Evolutionary conservation across 208 protist genomes (phyloP), one percentile per base, ranked within the genome.

Genomic region (Trypanosoma lewisi): DNA sequence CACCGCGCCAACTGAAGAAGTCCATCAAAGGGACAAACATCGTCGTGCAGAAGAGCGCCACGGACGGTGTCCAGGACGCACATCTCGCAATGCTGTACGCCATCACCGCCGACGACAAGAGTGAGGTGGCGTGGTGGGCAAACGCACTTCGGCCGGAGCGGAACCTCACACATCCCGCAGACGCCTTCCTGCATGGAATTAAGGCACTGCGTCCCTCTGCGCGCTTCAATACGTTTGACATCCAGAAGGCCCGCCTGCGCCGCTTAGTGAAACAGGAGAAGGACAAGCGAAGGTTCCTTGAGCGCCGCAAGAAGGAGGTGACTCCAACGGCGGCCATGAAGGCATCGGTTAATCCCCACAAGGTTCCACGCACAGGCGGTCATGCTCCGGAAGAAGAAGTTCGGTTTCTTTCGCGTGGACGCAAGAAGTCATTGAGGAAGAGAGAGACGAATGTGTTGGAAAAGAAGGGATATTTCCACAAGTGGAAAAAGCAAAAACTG

Each of bases 141-240:
- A 76, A 78, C 67, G 75, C 77, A 7, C 73, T 94, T 23, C 87
- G 87, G 8, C 87, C 83, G 17, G 73, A 74, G 67, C 63, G 65
- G 41, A 86, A 85, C 73, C 87, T 94, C 60, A 78, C 83, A 41
- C 80, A 90, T 58, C 82, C 87, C 14, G 75, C 84, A 14, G 80
- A 87, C 25, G 72, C 73, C 11, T 94, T 89, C 39, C 71, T 87
- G 37, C 84, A 83, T 12, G 80, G 82, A 53, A 87, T 94, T 62
- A 94, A 91, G 67, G 63, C 62, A 4, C 72, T 94, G 21, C 82
- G 74, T 30, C 87, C 87, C 2, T 84, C 87, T 2, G 59, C 79
- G 25, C 63, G 77, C 16, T 94, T 94, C 49, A 84, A 85, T 66
- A 94, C 87, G 11, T 94, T 89, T 63, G 84, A 94, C 53, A 27